Percentiles rank a stretch among this genome's conserved stretches.
phyloP scores from a whole-genome alignment of 2,329 filamentous ascomycete species.

The Fonsecaea erecta region DNA sequence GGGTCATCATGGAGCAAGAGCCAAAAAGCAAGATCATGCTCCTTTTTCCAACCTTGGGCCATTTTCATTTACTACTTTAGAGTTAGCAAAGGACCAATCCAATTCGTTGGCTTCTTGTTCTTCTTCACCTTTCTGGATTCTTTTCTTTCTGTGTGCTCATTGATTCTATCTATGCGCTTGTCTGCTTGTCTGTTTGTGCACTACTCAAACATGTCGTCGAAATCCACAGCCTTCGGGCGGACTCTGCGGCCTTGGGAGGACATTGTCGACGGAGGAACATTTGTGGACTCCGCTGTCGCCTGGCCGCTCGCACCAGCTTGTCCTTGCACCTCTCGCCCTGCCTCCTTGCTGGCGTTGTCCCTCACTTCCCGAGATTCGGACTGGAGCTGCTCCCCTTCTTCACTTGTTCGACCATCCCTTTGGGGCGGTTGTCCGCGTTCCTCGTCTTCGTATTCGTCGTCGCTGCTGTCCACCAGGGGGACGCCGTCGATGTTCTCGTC shows the following conservation, averaged over 20 bases:
- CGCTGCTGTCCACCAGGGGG: conserved; percentile 54
- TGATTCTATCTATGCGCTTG: neutral
- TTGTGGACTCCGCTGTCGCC: neutral
- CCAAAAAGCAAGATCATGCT: neutral
- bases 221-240: conserved; percentile 29
- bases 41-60: neutral
- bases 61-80: neutral
- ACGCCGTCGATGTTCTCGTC: conserved; percentile 51
- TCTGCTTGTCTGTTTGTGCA: neutral
- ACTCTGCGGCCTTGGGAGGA: conserved; percentile 21
- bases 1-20: neutral
- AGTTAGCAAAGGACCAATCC: neutral
- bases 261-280: neutral
- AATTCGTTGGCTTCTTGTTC: neutral
- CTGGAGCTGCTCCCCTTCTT: neutral
- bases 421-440: neutral
- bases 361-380: neutral
- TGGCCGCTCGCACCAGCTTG: neutral
- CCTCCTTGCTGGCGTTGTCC: neutral
- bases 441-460: conserved; percentile 55
- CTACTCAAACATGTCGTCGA: conserved; percentile 34
- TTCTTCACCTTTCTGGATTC: neutral
- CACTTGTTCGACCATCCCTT: neutral
- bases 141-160: neutral
- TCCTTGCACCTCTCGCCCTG: neutral